phyloP scores from a whole-genome alignment of 2,329 filamentous ascomycete species.

The Beauveria pseudobassiana region DNA sequence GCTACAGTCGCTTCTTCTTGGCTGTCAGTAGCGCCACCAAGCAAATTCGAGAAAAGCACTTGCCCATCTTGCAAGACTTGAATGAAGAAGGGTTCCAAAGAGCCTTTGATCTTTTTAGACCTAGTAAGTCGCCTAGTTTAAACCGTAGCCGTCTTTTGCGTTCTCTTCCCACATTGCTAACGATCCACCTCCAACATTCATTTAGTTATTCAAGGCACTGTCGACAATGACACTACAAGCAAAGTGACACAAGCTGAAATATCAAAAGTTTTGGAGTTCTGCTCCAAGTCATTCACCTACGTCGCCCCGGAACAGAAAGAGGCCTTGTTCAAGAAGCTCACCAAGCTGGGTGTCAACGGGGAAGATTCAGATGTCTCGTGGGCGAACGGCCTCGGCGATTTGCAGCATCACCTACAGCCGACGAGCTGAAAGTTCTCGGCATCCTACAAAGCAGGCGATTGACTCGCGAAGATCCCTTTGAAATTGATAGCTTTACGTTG shows the following conservation, averaged over 20 bases:
- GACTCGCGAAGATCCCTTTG: no score
- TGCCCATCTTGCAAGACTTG: constrained; percentile 32
- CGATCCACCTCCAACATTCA: background rate
- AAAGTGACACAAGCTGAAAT: constrained; percentile 24
- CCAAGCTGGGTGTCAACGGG: no score
- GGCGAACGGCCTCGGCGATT: no score
- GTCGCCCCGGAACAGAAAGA: no score
- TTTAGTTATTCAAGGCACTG: constrained; percentile 29
- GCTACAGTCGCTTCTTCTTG: constrained; percentile 40
- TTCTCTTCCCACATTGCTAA: background rate
- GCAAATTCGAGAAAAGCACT: constrained; percentile 20
- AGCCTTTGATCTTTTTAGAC: constrained; percentile 34
- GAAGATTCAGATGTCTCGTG: no score
- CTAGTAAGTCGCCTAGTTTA: constrained; percentile 22
- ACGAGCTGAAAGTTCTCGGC: no score
- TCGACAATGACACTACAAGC: constrained; percentile 21
- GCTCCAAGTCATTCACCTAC: background rate
- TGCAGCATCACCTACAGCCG: no score
- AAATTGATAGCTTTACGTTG: no score
- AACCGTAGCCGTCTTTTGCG: no score
- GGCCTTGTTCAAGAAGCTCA: no score
- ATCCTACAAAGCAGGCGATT: no score
- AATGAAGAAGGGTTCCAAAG: constrained; percentile 35
- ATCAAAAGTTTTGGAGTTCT: constrained; percentile 25
- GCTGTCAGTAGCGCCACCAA: constrained; percentile 29